Percentiles rank a stretch among this genome's conserved stretches.
phyloP scores from a whole-genome alignment of 768 basidiomycete species.

The Russula griseocarnosa region DNA sequence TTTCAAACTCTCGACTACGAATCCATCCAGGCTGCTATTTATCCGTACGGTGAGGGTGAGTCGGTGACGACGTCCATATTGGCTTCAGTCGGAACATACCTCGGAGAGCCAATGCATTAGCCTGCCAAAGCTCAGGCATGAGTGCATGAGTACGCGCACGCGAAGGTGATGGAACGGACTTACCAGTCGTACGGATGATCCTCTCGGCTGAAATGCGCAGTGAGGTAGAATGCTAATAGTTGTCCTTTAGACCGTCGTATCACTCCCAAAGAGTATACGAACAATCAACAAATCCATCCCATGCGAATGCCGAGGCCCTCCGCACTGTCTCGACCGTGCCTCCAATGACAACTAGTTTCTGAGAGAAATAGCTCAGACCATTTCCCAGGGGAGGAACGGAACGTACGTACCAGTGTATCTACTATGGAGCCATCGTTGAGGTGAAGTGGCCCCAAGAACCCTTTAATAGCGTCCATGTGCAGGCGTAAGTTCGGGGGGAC shows the following conservation, averaged over 20 bases:
- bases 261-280: conserved; percentile 30
- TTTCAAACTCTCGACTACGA: conserved; percentile 82
- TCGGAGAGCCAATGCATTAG: conserved; percentile 87
- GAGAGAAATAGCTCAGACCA: conserved; percentile 13
- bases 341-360: conserved; percentile 89
- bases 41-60: conserved; percentile 13
- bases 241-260: conserved; percentile 24
- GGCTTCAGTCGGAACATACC: conserved; percentile 38
- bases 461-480: conserved; percentile 67
- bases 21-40: conserved; percentile 86
- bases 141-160: conserved; percentile 13
- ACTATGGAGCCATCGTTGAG: conserved; percentile 58
- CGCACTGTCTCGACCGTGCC: conserved; percentile 85
- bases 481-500: conserved; percentile 14
- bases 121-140: conserved; percentile 40
- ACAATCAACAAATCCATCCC: conserved; percentile 90
- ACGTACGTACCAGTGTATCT: conserved; percentile 62
- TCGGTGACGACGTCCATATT: not conserved
- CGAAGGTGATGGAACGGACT: conserved; percentile 20
- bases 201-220: conserved; percentile 82
- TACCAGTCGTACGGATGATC: conserved; percentile 87
- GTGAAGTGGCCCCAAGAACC: conserved; percentile 61
- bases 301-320: conserved; percentile 76
- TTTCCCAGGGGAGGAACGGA: not conserved
- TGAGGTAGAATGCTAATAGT: conserved; percentile 73